A percentile compares a stretch with the other conserved stretches of the same genome.
These are phyloP conservation scores for Kodamaea plutei DNA, from an alignment of 1,139 yeast species.

Conservation along the genomic window DNA sequence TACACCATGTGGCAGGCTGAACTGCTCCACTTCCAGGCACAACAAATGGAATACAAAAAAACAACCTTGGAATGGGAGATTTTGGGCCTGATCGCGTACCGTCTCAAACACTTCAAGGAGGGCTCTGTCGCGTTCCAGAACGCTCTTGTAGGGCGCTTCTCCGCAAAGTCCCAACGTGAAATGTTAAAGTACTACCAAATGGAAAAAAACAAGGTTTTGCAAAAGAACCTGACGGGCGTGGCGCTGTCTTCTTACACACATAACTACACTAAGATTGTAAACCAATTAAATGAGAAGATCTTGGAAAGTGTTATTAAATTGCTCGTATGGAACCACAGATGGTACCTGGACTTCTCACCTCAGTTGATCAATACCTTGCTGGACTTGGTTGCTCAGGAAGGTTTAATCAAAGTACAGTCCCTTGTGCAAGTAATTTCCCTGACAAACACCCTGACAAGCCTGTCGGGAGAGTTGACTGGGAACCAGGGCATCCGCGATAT, in stretches of 20 bases:
- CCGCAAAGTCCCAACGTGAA: slow-evolving; percentile 76
- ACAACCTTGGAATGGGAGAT: slow-evolving; percentile 93
- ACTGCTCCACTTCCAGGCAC: slow-evolving; percentile 56
- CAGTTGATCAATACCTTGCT: slow-evolving; percentile 52
- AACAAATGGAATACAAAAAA: slow-evolving; percentile 70
- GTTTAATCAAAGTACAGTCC: slow-evolving; percentile 69
- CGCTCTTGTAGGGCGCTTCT: slow-evolving; percentile 70
- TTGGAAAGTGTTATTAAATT: slow-evolving; percentile 71
- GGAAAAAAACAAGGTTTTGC: slow-evolving; percentile 37
- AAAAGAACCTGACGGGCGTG: slow-evolving; percentile 26
- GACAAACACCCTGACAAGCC: slow-evolving; percentile 18
- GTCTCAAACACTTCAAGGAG: slow-evolving; percentile 75
- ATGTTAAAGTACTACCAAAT: slow-evolving; percentile 61
- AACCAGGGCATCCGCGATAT: slow-evolving; percentile 58
- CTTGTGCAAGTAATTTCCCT: slow-evolving; percentile 73
- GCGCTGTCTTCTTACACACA: slow-evolving; percentile 18
- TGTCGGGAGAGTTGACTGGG: slow-evolving; percentile 13
- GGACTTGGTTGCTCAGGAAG: slow-evolving; percentile 68
- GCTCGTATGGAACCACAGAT: slow-evolving; percentile 93
- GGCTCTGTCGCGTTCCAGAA: slow-evolving; percentile 83
- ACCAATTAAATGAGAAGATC: slow-evolving; percentile 55
- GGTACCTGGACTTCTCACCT: slow-evolving; percentile 92
- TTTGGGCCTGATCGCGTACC: slow-evolving; percentile 73
- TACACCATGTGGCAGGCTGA: slow-evolving; percentile 94
- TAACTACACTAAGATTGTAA: slow-evolving; percentile 39